Conservation (phyloP, 352 stramenopile species). For the Pythium insidiosum region DNA sequence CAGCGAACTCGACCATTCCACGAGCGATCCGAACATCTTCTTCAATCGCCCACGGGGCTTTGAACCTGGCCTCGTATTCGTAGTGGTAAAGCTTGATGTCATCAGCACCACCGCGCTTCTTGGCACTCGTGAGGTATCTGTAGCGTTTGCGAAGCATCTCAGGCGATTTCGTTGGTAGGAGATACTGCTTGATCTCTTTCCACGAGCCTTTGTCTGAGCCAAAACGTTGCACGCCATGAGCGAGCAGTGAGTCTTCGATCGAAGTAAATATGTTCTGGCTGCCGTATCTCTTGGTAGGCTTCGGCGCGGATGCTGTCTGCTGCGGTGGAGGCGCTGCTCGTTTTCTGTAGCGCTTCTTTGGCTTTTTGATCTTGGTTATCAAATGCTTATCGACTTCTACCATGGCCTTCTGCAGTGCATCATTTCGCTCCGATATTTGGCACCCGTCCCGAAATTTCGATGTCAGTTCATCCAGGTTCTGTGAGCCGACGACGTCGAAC, state of each 20-base stretch:
- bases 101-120: constrained; percentile 28
- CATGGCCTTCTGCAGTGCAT: constrained; percentile 46
- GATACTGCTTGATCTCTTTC: constrained; percentile 49
- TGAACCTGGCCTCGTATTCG: constrained; percentile 26
- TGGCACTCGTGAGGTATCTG: constrained; percentile 58
- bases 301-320: too few species aligned
- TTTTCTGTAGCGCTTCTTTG: constrained; percentile 6
- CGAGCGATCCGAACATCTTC: constrained; percentile 71
- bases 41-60: constrained; percentile 58
- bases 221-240: constrained; percentile 61
- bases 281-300: background rate
- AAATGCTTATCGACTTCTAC: constrained; percentile 70
- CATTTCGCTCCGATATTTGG: constrained; percentile 39
- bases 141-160: constrained; percentile 52
- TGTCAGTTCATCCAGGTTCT: constrained; percentile 48
- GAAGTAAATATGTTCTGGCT: constrained; percentile 22
- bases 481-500: constrained; percentile 75
- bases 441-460: constrained; percentile 31
- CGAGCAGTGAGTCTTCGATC: constrained; percentile 57
- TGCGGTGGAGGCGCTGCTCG: background rate
- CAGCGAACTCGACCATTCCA: constrained; percentile 55
- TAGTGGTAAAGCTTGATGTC: constrained; percentile 54
- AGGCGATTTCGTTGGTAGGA: constrained; percentile 49
- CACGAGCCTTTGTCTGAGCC: constrained; percentile 39
- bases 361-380: constrained; percentile 23